Conservation (phyloP, 768 basidiomycete genomes). For the Leccinum uliginosum region DNA sequence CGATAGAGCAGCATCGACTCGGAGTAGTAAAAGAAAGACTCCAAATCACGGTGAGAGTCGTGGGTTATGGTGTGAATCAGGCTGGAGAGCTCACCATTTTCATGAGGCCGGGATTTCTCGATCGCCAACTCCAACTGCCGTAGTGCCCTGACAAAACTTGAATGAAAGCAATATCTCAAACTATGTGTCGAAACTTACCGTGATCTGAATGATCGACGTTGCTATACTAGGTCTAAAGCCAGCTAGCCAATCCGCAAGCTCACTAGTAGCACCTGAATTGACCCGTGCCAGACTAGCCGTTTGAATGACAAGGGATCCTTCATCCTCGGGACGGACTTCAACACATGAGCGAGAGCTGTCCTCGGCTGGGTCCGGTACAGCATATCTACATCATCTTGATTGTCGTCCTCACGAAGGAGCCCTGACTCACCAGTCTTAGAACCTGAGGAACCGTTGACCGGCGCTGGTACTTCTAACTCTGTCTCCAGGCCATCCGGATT, state of each 20-base stretch:
- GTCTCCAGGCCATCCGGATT: background rate
- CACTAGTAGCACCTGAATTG: background rate
- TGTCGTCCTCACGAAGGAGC: too few relatives aligned
- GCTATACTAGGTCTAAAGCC: too few relatives aligned
- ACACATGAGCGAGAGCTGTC: background rate
- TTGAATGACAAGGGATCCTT: background rate
- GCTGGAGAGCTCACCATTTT: background rate
- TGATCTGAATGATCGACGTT: too few relatives aligned
- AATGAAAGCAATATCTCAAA: background rate
- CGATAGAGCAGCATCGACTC: background rate
- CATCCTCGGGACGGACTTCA: background rate
- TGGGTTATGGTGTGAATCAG: too few relatives aligned
- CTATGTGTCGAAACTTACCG: background rate
- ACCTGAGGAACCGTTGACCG: too few relatives aligned
- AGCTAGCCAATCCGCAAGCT: too few relatives aligned
- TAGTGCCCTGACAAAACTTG: background rate
- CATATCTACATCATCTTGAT: too few relatives aligned
- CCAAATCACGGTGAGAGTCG: background rate
- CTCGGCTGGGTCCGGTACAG: background rate
- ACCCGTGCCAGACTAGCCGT: background rate
- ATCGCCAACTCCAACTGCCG: background rate
- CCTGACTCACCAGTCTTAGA: too few relatives aligned
- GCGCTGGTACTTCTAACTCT: too few relatives aligned
- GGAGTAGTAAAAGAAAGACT: background rate
- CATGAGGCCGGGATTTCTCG: background rate